Base-by-base conservation (phyloP, 345 rosid species). In the Arabis hirsuta region DNA sequence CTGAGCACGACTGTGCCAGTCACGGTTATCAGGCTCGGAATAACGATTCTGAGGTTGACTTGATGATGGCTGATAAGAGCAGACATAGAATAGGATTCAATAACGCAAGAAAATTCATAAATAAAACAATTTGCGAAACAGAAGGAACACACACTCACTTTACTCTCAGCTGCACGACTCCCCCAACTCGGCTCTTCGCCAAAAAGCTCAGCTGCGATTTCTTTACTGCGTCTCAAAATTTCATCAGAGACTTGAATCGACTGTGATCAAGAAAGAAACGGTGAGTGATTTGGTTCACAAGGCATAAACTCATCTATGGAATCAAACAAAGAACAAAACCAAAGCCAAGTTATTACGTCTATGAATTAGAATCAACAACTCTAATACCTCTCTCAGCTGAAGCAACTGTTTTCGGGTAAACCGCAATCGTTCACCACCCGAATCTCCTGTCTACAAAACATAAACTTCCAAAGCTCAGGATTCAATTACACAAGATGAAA, bases 1-100 rank as follows among this genome's bases (percentile, higher is more conserved):
- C 66, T 13, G 80, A 31, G 70, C 22, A 47, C 86, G 87, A 51
- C 74, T 76, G 67, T 83, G 89, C 97, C 97, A 91, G 62, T 88
- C 91, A 54, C 89, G 91, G 68, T 80, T 85, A 77, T 88, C 97
- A 19, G 73, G 86, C 84, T 90, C 88, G 43, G 86, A 71, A 55
- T 84, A 85, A 39, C 97, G 92, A 76, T 50, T 66, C 73, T 55
- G 92, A 74, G 83, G 26, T 72, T 81, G 92, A 78, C 5, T 81
- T 44, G 75, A 73, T 44, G 75, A 73, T 26, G 61, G 73, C 96
- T 87, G 84, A 53, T 2, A 53, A 62, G 12, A 54, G 3, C 12
- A 58, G 16, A 39, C 20, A 71, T 31, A 54, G 52, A 44, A 54
- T 4, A 14, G 0, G 26, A 1, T 31, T 62, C 4, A 41, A 24